Conservation (phyloP, 305 asterid genomes). For the Ajuga reptans region DNA sequence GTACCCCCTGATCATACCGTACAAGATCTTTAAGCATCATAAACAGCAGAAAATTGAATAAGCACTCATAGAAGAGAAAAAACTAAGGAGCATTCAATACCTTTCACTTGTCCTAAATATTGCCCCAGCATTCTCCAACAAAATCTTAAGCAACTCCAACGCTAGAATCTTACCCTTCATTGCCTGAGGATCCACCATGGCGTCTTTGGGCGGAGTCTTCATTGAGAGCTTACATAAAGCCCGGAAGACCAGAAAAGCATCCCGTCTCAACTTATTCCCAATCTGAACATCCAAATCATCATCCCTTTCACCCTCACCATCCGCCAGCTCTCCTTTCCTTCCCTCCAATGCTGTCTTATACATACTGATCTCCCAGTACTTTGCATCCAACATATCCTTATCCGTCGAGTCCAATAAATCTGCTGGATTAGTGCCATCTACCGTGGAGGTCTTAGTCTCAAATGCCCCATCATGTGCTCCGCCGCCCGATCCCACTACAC, state of each 20-base stretch:
- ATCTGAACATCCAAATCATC: conserved; percentile 96
- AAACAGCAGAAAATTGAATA: not conserved
- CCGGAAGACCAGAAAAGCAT: conserved; percentile 91
- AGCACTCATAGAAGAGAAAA: not conserved
- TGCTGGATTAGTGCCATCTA: conserved; percentile 91
- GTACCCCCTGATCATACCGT: not conserved
- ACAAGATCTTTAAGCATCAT: conserved; percentile 2
- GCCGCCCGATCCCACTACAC: conserved; percentile 33
- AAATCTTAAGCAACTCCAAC: conserved; percentile 88
- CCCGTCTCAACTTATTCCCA: conserved; percentile 85
- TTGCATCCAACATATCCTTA: conserved; percentile 98
- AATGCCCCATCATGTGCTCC: conserved; percentile 93
- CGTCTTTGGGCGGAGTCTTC: conserved; percentile 98
- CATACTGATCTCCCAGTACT: conserved; percentile 99
- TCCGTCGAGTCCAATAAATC: conserved; percentile 97
- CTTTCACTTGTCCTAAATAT: conserved; percentile 92
- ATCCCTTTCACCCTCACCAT: conserved; percentile 82
- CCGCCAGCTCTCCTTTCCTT: conserved; percentile 88
- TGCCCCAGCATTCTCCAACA: conserved; percentile 98
- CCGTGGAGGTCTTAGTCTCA: conserved; percentile 85
- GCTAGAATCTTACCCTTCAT: conserved; percentile 97
- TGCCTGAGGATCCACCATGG: conserved; percentile 74
- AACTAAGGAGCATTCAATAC: conserved; percentile 29
- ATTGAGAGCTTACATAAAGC: conserved; percentile 92
- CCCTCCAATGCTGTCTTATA: conserved; percentile 95